Evolutionary conservation across 257 asterid species (phyloP), one percentile per base, ranked within the genome.

Genomic region (Euphrasia confusa): DNA sequence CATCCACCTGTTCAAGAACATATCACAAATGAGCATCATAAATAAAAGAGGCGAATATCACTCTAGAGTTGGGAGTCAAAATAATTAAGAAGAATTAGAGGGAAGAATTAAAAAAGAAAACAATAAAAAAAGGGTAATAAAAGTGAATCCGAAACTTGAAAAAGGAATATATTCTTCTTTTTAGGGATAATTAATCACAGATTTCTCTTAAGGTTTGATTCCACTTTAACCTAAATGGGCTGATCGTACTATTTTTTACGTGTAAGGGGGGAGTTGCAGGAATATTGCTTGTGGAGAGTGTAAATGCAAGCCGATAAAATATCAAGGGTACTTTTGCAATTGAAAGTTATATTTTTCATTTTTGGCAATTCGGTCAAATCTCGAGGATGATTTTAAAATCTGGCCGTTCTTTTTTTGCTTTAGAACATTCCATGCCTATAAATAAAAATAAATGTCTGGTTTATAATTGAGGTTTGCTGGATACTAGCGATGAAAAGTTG

Each of bases 1-100:
- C 99, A 35, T 93, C 99, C 2, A 93, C 97, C 99, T 93, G 85
- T 54, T 54, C 52, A 35, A 39, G 50, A 8, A 50, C 21, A 17
- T 48, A 61, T 28, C 65, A 48, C 15, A 8, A 17, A 65, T 33
- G 17, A 32, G 47, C 30, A 21, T 21, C 42, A 33, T 13, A 4
- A 13, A 8, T 6, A 32, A 63, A 49, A 50, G n/a, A 40, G 32
- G 5, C 58, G 21, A 54, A 17, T 54, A 54, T 8, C 58, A 54
- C 7, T 54, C 37, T 54, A 11, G 33, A 18, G 14, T 53, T 24
- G 11, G 26, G 27, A 49, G 55, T 49, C 52, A 1, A 44, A n/a
- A 14, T 48, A 48, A 14, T 13, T 48, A 48, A 48, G 9, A 13
- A 14, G 8, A 54, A 54, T 10, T 21, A 21, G 24, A 21, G 24